Conservation (phyloP, 257 asterid genomes). For the Nyctanthes arbortristis region DNA sequence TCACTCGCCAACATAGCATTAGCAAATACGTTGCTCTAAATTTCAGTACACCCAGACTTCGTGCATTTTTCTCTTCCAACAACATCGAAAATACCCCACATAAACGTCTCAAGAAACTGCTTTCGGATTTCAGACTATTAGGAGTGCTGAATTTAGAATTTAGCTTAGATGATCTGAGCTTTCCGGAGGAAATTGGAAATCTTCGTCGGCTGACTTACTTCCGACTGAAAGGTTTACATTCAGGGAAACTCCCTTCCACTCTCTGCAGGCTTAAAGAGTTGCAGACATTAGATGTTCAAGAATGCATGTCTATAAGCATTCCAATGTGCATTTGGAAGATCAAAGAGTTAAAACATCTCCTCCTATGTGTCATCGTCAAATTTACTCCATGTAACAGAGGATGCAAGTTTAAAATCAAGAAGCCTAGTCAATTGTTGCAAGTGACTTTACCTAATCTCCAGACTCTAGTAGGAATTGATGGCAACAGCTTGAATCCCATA, state of each 20-base stretch:
- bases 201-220: conserved; percentile 12
- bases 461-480: conserved; percentile 7
- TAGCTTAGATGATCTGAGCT: neutral
- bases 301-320: neutral
- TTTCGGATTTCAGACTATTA: conserved; percentile 9
- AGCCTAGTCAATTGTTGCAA: neutral
- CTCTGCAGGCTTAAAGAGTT: conserved; percentile 9
- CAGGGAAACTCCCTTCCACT: neutral
- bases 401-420: no score
- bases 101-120: neutral
- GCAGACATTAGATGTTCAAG: conserved; percentile 13
- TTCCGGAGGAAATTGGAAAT: conserved; percentile 16
- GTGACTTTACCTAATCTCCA: conserved; percentile 16
- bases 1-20: neutral
- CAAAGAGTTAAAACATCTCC: conserved; percentile 13
- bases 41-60: neutral
- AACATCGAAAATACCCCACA: neutral
- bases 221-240: neutral
- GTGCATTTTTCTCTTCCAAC: neutral
- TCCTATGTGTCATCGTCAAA: neutral
- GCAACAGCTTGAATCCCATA: neutral
- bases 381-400: neutral
- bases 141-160: neutral
- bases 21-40: neutral
- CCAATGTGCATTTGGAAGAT: conserved; percentile 16